Evolutionary conservation across 306 rosid genomes (phyloP), one percentile per base, ranked within the genome.

Genomic region (Dalbergia cochinchinensis): DNA sequence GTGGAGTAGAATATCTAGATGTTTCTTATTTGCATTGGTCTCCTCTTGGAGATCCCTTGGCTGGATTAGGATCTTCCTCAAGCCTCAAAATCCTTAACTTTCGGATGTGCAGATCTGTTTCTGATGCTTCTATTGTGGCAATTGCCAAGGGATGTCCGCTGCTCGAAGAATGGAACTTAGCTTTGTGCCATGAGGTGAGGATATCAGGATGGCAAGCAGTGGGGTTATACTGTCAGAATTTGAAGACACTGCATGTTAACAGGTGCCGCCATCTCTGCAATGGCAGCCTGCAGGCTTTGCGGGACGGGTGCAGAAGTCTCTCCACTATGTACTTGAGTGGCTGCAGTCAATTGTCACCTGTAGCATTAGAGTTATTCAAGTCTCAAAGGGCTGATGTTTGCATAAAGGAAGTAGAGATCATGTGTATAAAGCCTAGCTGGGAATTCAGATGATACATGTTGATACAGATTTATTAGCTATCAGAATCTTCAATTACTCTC

Each of bases 91-190:
- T 84, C 65, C 88, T 91, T 3, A 83, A 91, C 80, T 85, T 89
- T 41, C 82, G 87, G 69, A 50, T 86, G 79, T 86, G 93, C 58
- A 87, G 88, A 85, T 48, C 74, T 48, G 67, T 89, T 41, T 68
- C 78, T 1, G 87, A 89, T 9, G n/a, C 67, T 31, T 82, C 90
- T 6, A 73, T 89, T 62, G 44, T 26, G 8, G 86, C 85, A 54
- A 85, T 91, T 69, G 81, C 91, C 72, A 80, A 80, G 76, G 86
- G 92, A 60, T 89, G 91, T 74, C 83, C 85, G 0, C 77, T 85
- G 8, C 90, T 89, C 50, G 78, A 87, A 76, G 91, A 91, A 45
- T 91, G 95, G 92, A 91, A 88, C 87, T 84, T 91, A 51, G 95
- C 91, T 8, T 73, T 88, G 20, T 87, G 95, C 59, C 88, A 87